Evolutionary conservation across 148 eudicot genomes (phyloP).

Genomic region (Amaranthus palmeri): DNA sequence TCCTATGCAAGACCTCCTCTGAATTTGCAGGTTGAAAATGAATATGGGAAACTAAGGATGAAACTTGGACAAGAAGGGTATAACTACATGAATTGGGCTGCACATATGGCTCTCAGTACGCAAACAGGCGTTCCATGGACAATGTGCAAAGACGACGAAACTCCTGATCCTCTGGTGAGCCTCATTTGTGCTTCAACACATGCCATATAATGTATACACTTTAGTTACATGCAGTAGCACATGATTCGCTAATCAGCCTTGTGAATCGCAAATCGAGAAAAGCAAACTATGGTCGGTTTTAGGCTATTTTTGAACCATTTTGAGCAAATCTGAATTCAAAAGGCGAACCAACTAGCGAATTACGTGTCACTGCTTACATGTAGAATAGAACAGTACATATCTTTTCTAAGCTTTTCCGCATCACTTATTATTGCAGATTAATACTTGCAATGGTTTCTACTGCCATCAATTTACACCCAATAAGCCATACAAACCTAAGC

Average conservation of each 20-base stretch:
- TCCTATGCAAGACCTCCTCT: not conserved
- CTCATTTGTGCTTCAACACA: not conserved
- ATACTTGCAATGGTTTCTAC: conserved; percentile 92
- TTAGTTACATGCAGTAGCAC: not conserved
- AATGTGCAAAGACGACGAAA: conserved; percentile 91
- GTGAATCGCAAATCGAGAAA: too few relatives aligned
- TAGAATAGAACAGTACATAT: not conserved
- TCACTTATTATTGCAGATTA: conserved; percentile 48
- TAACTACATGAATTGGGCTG: conserved; percentile 90
- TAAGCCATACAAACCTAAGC: conserved; percentile 67
- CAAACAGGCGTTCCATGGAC: conserved; percentile 95
- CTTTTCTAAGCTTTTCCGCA: not conserved
- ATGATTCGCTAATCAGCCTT: not conserved
- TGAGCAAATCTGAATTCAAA: too few relatives aligned
- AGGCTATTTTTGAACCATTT: too few relatives aligned
- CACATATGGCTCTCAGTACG: conserved; percentile 69
- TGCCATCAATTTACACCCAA: conserved; percentile 78
- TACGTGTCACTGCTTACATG: too few relatives aligned
- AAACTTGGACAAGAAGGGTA: conserved; percentile 54
- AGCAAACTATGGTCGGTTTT: too few relatives aligned
- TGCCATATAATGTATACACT: not conserved
- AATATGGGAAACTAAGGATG: conserved; percentile 56
- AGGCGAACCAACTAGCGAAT: too few relatives aligned
- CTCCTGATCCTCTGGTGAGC: conserved; percentile 87
- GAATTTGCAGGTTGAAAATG: conserved; percentile 70